phyloP scores from a whole-genome alignment of 495 filamentous ascomycete genomes.

The Evernia prunastri region DNA sequence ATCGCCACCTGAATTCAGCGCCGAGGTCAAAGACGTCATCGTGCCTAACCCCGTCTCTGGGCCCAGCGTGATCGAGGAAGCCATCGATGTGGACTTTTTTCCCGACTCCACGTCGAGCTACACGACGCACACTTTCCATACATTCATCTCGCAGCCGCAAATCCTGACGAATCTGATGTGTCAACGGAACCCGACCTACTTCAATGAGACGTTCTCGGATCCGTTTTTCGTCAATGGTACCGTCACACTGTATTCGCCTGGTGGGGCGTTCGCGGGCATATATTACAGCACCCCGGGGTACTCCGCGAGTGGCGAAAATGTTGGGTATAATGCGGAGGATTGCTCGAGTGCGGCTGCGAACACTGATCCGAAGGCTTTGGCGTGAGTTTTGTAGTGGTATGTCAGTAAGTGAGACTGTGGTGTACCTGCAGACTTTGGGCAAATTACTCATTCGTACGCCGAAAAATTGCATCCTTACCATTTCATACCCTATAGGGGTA shows the following conservation, averaged over 20 bases:
- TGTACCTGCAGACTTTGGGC: too few species aligned
- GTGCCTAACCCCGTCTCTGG: slow-evolving; percentile 23
- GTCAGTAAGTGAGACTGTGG: too few species aligned
- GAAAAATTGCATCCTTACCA: too few species aligned
- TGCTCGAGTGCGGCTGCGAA: slow-evolving; percentile 17
- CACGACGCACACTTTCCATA: slow-evolving; percentile 18
- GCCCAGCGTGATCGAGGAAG: slow-evolving; percentile 16
- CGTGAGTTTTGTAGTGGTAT: too few species aligned
- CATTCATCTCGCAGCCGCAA: slow-evolving; percentile 16
- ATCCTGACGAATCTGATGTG: slow-evolving; percentile 17
- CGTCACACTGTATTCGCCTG: slow-evolving; percentile 13
- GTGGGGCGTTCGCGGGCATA: slow-evolving; percentile 12
- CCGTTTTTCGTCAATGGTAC: slow-evolving; percentile 13
- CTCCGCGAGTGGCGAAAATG: slow-evolving; percentile 14
- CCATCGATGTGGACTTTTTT: slow-evolving; percentile 19
- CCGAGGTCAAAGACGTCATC: slow-evolving; percentile 21
- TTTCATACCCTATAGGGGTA: too few species aligned
- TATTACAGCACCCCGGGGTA: slow-evolving; percentile 11
- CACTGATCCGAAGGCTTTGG: slow-evolving; percentile 18
- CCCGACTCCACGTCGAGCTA: slow-evolving; percentile 7
- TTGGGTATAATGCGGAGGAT: slow-evolving; percentile 17
- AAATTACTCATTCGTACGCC: too few species aligned
- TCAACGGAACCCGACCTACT: slow-evolving; percentile 18
- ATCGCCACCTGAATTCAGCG: slow-evolving; percentile 16
- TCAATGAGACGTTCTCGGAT: slow-evolving; percentile 21